These are phyloP conservation scores for Aspergillus niger DNA, from an alignment of 2,329 filamentous ascomycete genomes.

Conservation along the genomic window DNA sequence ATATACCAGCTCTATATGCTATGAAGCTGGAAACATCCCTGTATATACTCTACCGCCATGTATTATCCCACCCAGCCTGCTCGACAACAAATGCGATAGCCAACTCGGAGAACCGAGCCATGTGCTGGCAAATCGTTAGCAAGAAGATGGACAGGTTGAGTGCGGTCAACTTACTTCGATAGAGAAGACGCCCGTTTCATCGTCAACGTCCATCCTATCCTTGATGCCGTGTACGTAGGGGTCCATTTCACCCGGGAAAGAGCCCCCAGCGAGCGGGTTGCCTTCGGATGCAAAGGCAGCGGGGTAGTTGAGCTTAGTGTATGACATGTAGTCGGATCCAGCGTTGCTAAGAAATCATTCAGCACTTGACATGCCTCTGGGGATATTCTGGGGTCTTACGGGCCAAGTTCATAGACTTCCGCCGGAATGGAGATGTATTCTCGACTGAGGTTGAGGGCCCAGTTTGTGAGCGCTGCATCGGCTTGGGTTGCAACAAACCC, in stretches of 20 bases:
- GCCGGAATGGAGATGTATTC: conserved; percentile 8
- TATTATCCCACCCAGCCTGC: conserved; percentile 5
- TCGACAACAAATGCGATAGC: conserved; percentile 5
- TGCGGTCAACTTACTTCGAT: not conserved
- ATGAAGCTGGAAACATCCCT: no score
- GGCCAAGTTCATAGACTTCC: not conserved
- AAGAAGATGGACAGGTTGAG: not conserved
- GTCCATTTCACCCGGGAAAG: not conserved
- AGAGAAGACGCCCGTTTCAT: conserved; percentile 5
- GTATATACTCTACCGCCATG: not conserved
- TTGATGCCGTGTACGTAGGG: conserved; percentile 2
- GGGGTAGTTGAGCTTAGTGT: conserved; percentile 7
- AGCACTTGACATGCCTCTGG: not conserved
- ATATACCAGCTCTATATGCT: no score
- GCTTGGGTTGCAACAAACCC: conserved; percentile 3
- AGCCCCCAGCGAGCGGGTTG: not conserved
- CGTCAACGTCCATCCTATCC: conserved; percentile 5
- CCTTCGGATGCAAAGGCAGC: conserved; percentile 6
- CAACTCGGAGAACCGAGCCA: conserved; percentile 4
- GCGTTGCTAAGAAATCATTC: not conserved
- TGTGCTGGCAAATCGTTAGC: not conserved
- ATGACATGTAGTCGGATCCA: conserved; percentile 8
- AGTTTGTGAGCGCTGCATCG: conserved; percentile 3
- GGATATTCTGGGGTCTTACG: not conserved
- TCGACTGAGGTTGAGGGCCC: not conserved